Evolutionary conservation across 768 basidiomycete genomes (phyloP).

Genomic region (Coprinopsis sp.): DNA sequence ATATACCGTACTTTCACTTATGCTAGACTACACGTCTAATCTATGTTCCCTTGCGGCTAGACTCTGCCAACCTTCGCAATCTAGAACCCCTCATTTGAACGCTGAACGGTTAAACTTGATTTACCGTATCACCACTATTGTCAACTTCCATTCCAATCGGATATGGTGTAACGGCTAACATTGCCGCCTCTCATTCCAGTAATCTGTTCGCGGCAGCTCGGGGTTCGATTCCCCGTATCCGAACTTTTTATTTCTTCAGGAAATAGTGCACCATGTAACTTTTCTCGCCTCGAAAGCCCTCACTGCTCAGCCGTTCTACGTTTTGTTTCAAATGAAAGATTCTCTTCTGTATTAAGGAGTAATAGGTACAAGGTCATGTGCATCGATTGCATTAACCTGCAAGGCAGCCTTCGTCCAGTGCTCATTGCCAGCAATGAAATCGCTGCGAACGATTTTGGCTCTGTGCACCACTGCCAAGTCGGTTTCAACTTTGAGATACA

Average conservation of each 20-base stretch:
- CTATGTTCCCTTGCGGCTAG: neutral
- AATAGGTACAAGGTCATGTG: too few species aligned
- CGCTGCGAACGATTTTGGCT: slow-evolving; percentile 54
- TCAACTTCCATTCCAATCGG: slow-evolving; percentile 3
- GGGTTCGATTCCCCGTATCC: slow-evolving; percentile 19
- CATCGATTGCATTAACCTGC: neutral
- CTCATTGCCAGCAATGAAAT: slow-evolving; percentile 61
- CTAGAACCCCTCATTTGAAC: neutral
- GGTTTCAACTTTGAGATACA: slow-evolving; percentile 13
- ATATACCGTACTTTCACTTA: neutral
- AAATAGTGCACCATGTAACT: too few species aligned
- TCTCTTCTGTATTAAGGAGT: too few species aligned
- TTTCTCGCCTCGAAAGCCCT: too few species aligned
- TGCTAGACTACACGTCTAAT: neutral
- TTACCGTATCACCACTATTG: neutral
- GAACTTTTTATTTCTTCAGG: slow-evolving; percentile 2
- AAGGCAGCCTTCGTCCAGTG: slow-evolving; percentile 47
- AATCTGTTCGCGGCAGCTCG: slow-evolving; percentile 10
- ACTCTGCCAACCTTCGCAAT: neutral
- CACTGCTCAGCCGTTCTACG: too few species aligned
- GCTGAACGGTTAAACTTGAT: neutral
- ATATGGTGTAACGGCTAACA: slow-evolving; percentile 18
- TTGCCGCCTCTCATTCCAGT: slow-evolving; percentile 14
- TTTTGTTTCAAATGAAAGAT: too few species aligned
- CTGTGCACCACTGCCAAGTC: slow-evolving; percentile 18